phyloP scores from a whole-genome alignment of 2,329 filamentous ascomycete species.

The Ampelomyces quisqualis region DNA sequence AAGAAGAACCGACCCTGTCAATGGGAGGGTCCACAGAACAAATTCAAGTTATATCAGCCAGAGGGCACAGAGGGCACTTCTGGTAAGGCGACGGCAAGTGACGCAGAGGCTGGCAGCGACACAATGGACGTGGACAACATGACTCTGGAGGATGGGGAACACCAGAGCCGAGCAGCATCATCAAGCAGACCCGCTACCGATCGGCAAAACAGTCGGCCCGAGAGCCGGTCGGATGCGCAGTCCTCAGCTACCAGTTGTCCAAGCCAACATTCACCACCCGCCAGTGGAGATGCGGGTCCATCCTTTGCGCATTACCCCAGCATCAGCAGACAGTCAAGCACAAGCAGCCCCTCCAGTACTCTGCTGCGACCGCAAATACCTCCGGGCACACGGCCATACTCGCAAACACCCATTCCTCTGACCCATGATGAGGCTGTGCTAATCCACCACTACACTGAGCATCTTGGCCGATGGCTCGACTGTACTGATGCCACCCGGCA shows the following conservation, averaged over 20 bases:
- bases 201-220: conserved; percentile 13
- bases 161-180: conserved; percentile 18
- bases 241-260: conserved; percentile 16
- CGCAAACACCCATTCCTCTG: conserved; percentile 11
- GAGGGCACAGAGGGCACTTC: conserved; percentile 11
- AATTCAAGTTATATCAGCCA: conserved; percentile 32
- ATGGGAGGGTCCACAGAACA: conserved; percentile 32
- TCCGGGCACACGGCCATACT: conserved; percentile 1
- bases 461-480: conserved; percentile 37
- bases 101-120: conserved; percentile 5
- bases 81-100: conserved; percentile 10
- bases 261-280: conserved; percentile 17
- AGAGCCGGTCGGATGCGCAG: conserved; percentile 7
- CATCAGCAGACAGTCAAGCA: conserved; percentile 3
- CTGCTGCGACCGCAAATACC: not conserved
- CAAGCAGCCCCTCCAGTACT: not conserved
- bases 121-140: conserved; percentile 19
- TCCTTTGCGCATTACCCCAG: not conserved
- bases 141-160: conserved; percentile 11
- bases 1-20: conserved; percentile 36
- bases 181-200: conserved; percentile 9
- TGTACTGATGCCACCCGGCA: conserved; percentile 34
- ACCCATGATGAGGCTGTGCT: conserved; percentile 27
- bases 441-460: conserved; percentile 34
- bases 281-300: too few relatives aligned